Percentiles rank a stretch among this genome's conserved stretches.
phyloP scores from a whole-genome alignment of 805 yeast species.

The Barnettozyma pratensis region DNA sequence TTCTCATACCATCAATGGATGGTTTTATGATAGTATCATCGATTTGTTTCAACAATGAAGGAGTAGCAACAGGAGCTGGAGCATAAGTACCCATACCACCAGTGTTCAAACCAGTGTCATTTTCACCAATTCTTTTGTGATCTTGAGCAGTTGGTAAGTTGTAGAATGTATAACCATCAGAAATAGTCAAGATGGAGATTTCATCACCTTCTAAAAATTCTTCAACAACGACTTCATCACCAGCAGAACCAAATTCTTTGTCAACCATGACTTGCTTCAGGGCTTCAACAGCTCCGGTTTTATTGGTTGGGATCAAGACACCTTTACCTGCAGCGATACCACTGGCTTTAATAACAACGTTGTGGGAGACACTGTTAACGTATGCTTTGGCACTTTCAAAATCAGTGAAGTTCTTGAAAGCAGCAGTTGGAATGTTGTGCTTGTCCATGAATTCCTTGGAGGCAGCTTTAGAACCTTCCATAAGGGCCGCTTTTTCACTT shows the following conservation, averaged over 20 bases:
- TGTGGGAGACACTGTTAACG: slow-evolving; percentile 58
- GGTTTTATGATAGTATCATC: slow-evolving; percentile 78
- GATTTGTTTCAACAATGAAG: slow-evolving; percentile 62
- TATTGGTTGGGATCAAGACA: slow-evolving; percentile 82
- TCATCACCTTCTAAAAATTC: slow-evolving; percentile 97
- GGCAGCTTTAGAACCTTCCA: slow-evolving; percentile 97
- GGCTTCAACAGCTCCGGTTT: slow-evolving; percentile 81
- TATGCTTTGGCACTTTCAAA: slow-evolving; percentile 73
- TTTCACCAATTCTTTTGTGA: slow-evolving; percentile 92
- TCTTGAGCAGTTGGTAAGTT: slow-evolving; percentile 98
- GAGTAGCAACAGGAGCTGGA: slow-evolving; percentile 94
- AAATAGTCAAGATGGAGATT: slow-evolving; percentile 82
- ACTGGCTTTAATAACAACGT: slow-evolving; percentile 91
- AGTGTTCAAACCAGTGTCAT: slow-evolving; percentile 91
- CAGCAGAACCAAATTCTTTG: slow-evolving; percentile 87
- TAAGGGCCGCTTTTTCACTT: slow-evolving; percentile 77
- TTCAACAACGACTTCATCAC: slow-evolving; percentile 92
- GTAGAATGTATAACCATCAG: slow-evolving; percentile 88
- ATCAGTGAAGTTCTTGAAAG: slow-evolving; percentile 73
- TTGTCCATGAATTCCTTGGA: slow-evolving; percentile 91
- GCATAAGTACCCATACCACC: slow-evolving; percentile 99
- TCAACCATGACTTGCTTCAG: slow-evolving; percentile 85
- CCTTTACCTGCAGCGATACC: slow-evolving; percentile 99
- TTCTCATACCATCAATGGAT: slow-evolving; percentile 93
- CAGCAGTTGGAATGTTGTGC: slow-evolving; percentile 93